phyloP scores from a whole-genome alignment of 2,329 filamentous ascomycete species.

The Penicillium rolfsii region DNA sequence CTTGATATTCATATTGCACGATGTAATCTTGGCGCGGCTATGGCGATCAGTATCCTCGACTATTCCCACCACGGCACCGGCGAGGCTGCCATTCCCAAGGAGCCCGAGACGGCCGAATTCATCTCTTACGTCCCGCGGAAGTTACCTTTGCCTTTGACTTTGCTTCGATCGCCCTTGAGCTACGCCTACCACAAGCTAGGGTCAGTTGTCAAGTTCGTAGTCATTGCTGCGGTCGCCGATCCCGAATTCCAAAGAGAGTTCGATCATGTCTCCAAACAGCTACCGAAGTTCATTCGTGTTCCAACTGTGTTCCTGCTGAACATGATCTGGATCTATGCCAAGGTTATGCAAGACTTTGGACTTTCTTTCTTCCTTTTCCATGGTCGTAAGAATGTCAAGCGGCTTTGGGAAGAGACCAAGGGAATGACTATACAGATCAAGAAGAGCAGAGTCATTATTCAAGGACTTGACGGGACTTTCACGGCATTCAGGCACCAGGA shows the following conservation, averaged over 20 bases:
- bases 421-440: slow-evolving; percentile 54
- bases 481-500: slow-evolving; percentile 54
- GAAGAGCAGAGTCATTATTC: slow-evolving; percentile 52
- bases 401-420: slow-evolving; percentile 54
- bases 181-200: slow-evolving; percentile 50
- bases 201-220: slow-evolving; percentile 52
- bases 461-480: slow-evolving; percentile 52
- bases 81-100: slow-evolving; percentile 30
- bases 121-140: slow-evolving; percentile 36
- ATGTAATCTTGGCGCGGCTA: slow-evolving; percentile 53
- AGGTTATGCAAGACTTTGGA: slow-evolving; percentile 47
- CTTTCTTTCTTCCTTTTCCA: slow-evolving; percentile 56
- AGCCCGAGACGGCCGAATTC: slow-evolving; percentile 32
- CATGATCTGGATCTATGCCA: slow-evolving; percentile 54
- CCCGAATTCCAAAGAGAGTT: slow-evolving; percentile 57
- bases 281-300: slow-evolving; percentile 41
- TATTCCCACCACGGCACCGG: slow-evolving; percentile 36
- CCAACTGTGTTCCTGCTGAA: slow-evolving; percentile 49
- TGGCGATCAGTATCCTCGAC: slow-evolving; percentile 38
- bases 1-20: slow-evolving; percentile 53
- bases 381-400: slow-evolving; percentile 52
- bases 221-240: slow-evolving; percentile 56
- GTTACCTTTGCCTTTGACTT: slow-evolving; percentile 26
- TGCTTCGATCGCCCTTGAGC: slow-evolving; percentile 41
- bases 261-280: slow-evolving; percentile 47